Base-by-base conservation (phyloP, 75 land plant species). In the Picea glauca region DNA sequence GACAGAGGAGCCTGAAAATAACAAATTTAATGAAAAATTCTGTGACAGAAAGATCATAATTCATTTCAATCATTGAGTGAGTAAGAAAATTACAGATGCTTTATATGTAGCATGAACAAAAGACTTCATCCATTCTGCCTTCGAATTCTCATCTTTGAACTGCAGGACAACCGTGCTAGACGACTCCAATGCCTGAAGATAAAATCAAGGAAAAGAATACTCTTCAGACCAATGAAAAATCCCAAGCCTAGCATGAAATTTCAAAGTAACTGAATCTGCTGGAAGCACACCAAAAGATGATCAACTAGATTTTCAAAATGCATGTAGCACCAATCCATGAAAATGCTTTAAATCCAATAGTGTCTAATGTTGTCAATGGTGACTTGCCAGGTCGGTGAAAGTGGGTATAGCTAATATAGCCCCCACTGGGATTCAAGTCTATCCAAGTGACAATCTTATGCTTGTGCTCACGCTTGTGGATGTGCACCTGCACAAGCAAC, bases 171-270 rank as follows among this genome's bases (percentile, higher is more conserved):
- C 77, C 18, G 96, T 90, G 74, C 85, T 88, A 33, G 98, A 91
- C 6, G 98, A 92, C 76, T 94, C 98, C 64, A 97, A 60, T 62
- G 91, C 98, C 99, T 97, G 78, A 9, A 81, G 15, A 9, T n/a
- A 75, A 60, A 35, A 54, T 40, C 46, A 59, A 70, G 33, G 73
- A 38, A 38, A 68, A 6, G 2, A 68, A 40, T 40, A 18, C 21
- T 40, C 38, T 32, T 64, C 8, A 67, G 43, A 35, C 17, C 18
- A 67, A 15, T 20, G 38, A 13, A 32, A 32, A 15, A 40, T 5
- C 8, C 43, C 43, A 67, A 67, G 46, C 7, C 3, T 15, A 15
- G 14, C 4, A 67, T 35, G 5, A 67, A 33, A 67, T 14, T 67
- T 38, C 72, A 33, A 4, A 40, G 43, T 40, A 40, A 30, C 46